Evolutionary conservation across 306 rosid genomes (phyloP), one percentile per base, ranked within the genome.

Genomic region (Boehmeria nivea): DNA sequence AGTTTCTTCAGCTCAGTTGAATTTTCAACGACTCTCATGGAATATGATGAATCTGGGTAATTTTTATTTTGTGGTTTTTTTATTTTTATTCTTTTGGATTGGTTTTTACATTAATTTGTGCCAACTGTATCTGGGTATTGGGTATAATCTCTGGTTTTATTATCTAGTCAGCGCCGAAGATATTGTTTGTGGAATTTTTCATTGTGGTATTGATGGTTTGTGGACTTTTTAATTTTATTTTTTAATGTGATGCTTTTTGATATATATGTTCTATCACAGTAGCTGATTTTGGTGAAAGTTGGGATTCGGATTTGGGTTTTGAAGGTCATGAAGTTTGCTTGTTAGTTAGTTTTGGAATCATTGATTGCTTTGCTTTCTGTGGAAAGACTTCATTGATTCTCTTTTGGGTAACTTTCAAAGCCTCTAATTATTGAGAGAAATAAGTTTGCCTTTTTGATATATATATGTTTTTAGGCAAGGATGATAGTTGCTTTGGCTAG

Each of bases 21-120:
- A 8, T 8, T 28, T 28, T 28, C 34, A 31, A 31, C 36, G 36
- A 31, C 34, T 40, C 44, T 40, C 44, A 6, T 6, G n/a, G 15
- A 18, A 3, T 49, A 39, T 39, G 42, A 39, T 39, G 42, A 17
- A 56, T 56, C 39, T 65, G 70, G 73, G 63, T 57, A 24, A 8
- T 58, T 25, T 15, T 28, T 17, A 2, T 45, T 25, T 16, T 26
- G 13, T 14, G n/a, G n/a, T n/a, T n/a, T n/a, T n/a, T n/a, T n/a
- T n/a, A n/a, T n/a, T n/a, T n/a, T n/a, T n/a, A n/a, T n/a, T n/a
- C n/a, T n/a, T n/a, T n/a, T n/a, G n/a, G n/a, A n/a, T n/a, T n/a
- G n/a, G n/a, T n/a, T n/a, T n/a, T n/a, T n/a, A n/a, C n/a, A n/a
- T n/a, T n/a, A n/a, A n/a, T n/a, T n/a, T n/a, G n/a, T n/a, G n/a